Percentiles rank a stretch among this genome's conserved stretches.
Evolutionary conservation across 225 moss, liverwort and hornwort genomes (phyloP).

Genomic region (Sphagnum tenellum): DNA sequence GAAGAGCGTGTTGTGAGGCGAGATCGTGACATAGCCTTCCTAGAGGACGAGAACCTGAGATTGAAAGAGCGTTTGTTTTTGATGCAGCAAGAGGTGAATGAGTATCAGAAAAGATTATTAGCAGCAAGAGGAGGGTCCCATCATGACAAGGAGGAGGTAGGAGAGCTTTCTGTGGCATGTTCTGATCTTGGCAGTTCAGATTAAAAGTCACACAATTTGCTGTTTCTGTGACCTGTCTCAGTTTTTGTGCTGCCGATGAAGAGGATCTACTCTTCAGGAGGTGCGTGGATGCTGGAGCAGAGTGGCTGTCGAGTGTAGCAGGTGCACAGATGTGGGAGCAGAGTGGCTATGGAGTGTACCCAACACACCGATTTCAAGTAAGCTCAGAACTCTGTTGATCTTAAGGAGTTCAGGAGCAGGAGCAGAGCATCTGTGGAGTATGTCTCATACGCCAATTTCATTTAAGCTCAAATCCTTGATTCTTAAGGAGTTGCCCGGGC

Average conservation of each 20-base stretch:
- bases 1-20: constrained; percentile 50
- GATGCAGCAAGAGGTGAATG: constrained; percentile 53
- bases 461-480: too few relatives aligned
- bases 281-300: constrained; percentile 12
- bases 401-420: too few relatives aligned
- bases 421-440: too few relatives aligned
- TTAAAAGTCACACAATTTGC: constrained; percentile 10
- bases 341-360: too few relatives aligned
- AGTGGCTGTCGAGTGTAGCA: constrained; percentile 11
- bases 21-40: constrained; percentile 57
- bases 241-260: constrained; percentile 17
- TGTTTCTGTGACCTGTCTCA: constrained; percentile 26
- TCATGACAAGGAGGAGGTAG: constrained; percentile 13
- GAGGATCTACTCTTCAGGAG: constrained; percentile 5
- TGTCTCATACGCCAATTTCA: too few relatives aligned
- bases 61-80: constrained; percentile 51
- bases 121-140: too few relatives aligned
- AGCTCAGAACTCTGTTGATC: too few relatives aligned
- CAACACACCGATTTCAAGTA: too few relatives aligned
- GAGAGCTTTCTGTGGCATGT: constrained; percentile 40
- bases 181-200: constrained; percentile 52
- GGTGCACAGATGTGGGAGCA: not conserved
- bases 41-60: constrained; percentile 63
- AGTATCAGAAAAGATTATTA: constrained; percentile 32
- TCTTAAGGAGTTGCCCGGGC: too few relatives aligned